Percentiles rank a stretch among this genome's conserved stretches.
These are phyloP conservation scores for Fallopia convolvulus DNA, from an alignment of 148 eudicot species.

Conservation along the genomic window DNA sequence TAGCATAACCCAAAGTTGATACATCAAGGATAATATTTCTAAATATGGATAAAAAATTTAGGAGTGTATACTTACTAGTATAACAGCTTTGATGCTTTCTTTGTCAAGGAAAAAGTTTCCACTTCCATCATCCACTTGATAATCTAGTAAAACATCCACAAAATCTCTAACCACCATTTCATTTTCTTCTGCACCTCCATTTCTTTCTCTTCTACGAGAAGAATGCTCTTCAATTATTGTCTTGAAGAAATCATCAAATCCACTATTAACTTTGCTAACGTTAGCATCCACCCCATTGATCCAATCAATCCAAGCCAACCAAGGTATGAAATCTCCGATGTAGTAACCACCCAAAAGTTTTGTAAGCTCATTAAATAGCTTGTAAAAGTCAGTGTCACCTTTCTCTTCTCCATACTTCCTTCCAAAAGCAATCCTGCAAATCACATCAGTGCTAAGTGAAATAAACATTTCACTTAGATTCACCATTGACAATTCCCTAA, in stretches of 20 bases:
- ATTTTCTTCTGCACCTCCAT: constrained; percentile 1
- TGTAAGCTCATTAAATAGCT: background rate
- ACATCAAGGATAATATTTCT: too few species aligned
- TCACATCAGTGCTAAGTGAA: constrained; percentile 24
- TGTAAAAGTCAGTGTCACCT: background rate
- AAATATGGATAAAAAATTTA: background rate
- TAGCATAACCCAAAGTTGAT: too few species aligned
- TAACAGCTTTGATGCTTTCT: constrained; percentile 30
- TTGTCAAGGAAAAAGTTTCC: constrained; percentile 18
- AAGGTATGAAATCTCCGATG: constrained; percentile 31
- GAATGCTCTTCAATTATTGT: constrained; percentile 24
- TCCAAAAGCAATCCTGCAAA: constrained; percentile 35
- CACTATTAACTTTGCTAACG: constrained; percentile 20
- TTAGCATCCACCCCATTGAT: constrained; percentile 19
- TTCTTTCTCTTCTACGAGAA: background rate
- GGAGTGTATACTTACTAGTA: constrained; percentile 18
- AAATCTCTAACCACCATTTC: constrained; percentile 17
- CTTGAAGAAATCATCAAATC: constrained; percentile 26
- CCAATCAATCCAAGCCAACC: constrained; percentile 27
- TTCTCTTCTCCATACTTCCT: constrained; percentile 21
- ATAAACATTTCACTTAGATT: constrained; percentile 33
- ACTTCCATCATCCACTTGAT: constrained; percentile 18
- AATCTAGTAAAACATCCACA: constrained; percentile 29
- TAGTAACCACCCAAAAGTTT: constrained; percentile 9
- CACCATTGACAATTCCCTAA: constrained; percentile 16